Evolutionary conservation across 495 filamentous ascomycete genomes (phyloP), one percentile per base, ranked within the genome.

Genomic region (Aspergillus egyptiacus): DNA sequence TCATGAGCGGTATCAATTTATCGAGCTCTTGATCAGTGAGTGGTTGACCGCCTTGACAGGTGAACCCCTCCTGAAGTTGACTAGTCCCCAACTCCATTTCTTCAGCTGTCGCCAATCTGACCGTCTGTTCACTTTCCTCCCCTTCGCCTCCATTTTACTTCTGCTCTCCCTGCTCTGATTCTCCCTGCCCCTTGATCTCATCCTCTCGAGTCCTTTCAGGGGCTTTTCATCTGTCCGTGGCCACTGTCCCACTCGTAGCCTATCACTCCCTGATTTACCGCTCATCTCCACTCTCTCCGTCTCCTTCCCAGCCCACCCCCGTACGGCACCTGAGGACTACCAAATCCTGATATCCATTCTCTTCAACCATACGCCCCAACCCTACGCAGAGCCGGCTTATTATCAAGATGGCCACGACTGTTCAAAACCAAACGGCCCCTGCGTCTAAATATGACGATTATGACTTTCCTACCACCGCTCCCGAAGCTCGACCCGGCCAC

Each of bases 391-490:
- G n/a, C 13, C 24, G 27, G 18, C 15, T 23, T 22, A 32, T 31
- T 46, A 48, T 58, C 57, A 70, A 51, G 51, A 77, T 77, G 71
- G 66, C 70, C 24, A 61, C 63, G 22, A 33, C 69, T 35, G 46
- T 59, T 32, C 61, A 67, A 38, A 47, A 57, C 20, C 54, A 66
- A 54, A 41, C 86, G 24, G 25, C 66, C 70, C 82, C 63, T 73
- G 81, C 46, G 86, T 95, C 87, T 57, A 96, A 95, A 69, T 96
- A 96, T 75, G 91, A 98, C 69, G 69, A 91, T 72, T 96, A 95
- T 72, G 91, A 96, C 63, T 97, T 75, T 71, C 93, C 93, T 42
- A 91, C 82, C 43, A 89, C 77, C 19, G 80, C 84, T 34, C 82
- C 87, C 31, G 75, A 77, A 37, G 59, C 74, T 9, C 78, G 83